phyloP scores from a whole-genome alignment of 768 basidiomycete genomes.

The Mycena olivaceomarginata region DNA sequence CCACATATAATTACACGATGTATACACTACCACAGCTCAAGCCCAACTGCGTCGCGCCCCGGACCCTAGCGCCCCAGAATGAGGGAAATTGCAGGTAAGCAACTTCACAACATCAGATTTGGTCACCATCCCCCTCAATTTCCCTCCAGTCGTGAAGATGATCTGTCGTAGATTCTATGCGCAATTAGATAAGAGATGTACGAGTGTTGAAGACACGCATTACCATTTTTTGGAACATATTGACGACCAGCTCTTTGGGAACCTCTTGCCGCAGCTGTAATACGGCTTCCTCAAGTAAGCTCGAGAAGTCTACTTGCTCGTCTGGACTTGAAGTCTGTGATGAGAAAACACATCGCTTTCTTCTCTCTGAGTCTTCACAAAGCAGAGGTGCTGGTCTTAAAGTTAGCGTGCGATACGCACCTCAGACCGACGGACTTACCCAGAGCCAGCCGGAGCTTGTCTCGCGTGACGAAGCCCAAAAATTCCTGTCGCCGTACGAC shows the following conservation, averaged over 20 bases:
- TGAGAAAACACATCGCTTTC: slow-evolving; percentile 67
- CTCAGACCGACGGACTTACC: slow-evolving; percentile 51
- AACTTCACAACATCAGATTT: slow-evolving; percentile 80
- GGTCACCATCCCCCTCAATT: slow-evolving; percentile 79
- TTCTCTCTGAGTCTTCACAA: slow-evolving; percentile 52
- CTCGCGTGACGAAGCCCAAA: slow-evolving; percentile 78
- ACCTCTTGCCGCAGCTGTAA: slow-evolving; percentile 82
- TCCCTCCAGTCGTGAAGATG: slow-evolving; percentile 77
- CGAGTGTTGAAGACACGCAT: slow-evolving; percentile 27
- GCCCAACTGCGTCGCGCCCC: slow-evolving; percentile 34
- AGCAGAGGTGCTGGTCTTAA: slow-evolving; percentile 46
- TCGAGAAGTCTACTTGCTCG: slow-evolving; percentile 60
- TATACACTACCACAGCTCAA: slow-evolving; percentile 11
- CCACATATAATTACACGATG: slow-evolving; percentile 3
- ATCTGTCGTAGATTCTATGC: slow-evolving; percentile 80
- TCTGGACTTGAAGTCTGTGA: slow-evolving; percentile 50
- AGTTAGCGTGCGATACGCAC: slow-evolving; percentile 1
- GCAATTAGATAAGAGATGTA: neutral
- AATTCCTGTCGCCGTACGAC: slow-evolving; percentile 71
- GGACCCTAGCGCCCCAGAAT: slow-evolving; percentile 63
- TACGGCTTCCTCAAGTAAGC: slow-evolving; percentile 67
- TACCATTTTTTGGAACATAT: slow-evolving; percentile 85
- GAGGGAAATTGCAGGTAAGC: slow-evolving; percentile 74
- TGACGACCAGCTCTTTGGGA: slow-evolving; percentile 82
- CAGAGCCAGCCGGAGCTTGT: slow-evolving; percentile 64